Conservation (phyloP, 1,139 yeast species). For the Scheffersomyces segobiensis region DNA sequence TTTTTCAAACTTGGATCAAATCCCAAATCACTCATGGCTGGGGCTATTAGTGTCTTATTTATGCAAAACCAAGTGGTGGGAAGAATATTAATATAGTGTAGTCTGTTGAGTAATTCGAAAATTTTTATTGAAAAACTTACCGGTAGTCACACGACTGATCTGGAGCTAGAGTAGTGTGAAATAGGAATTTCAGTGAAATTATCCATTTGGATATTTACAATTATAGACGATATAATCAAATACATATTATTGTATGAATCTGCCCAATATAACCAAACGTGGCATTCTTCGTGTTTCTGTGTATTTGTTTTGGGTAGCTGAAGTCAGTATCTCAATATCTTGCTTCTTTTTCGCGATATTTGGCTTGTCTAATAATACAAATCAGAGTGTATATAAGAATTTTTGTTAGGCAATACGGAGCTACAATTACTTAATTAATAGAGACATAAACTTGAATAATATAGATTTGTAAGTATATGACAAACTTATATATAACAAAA, state of each 20-base stretch:
- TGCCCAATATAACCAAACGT: not conserved
- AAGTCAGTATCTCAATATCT: no score
- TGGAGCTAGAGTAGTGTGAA: not conserved
- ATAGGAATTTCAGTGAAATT: not conserved
- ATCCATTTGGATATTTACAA: not conserved
- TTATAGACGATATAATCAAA: not conserved
- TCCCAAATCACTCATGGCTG: conserved; percentile 59
- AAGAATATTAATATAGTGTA: not conserved
- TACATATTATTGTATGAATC: no score
- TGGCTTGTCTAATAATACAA: not conserved
- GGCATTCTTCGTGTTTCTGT: not conserved
- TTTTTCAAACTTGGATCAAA: conserved; percentile 80
- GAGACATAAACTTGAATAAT: no score
- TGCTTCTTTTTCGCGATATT: not conserved
- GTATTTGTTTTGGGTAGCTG: not conserved
- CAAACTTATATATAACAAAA: no score
- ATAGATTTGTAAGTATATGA: no score
- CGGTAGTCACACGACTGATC: not conserved
- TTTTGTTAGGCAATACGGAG: no score
- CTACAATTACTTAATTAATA: no score
- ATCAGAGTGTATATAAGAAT: not conserved
- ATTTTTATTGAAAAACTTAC: not conserved
- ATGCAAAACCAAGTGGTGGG: not conserved
- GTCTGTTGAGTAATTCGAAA: not conserved
- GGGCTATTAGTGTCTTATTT: not conserved